Evolutionary conservation across 2,329 filamentous ascomycete genomes (phyloP).

Genomic region (Pseudogymnoascus sp.): DNA sequence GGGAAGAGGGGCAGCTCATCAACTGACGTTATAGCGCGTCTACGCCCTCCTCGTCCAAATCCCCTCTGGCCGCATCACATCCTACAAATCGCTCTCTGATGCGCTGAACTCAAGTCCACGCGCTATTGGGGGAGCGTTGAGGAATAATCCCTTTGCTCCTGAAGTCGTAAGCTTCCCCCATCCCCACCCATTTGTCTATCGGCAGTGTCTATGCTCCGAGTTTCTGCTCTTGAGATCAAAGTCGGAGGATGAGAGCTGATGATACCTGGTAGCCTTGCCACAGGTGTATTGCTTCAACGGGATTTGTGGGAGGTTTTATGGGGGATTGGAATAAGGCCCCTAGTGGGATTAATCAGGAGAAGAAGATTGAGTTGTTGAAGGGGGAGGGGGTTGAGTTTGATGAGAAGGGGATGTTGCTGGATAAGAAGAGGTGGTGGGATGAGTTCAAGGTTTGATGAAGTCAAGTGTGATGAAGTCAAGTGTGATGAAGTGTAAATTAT

Average conservation of each 20-base stretch:
- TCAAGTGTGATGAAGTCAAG: background rate
- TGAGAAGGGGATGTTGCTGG: conserved; percentile 34
- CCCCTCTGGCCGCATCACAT: conserved; percentile 49
- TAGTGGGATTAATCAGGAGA: conserved; percentile 39
- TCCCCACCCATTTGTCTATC: background rate
- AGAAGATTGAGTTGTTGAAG: conserved; percentile 37
- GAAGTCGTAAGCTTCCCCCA: conserved; percentile 37
- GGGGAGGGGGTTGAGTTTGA: conserved; percentile 41
- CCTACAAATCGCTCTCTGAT: conserved; percentile 49
- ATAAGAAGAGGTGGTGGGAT: conserved; percentile 35
- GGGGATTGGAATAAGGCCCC: conserved; percentile 43
- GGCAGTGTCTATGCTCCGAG: background rate
- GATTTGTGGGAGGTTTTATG: conserved; percentile 41
- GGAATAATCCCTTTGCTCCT: conserved; percentile 54
- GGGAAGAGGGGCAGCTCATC: background rate
- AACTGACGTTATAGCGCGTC: conserved; percentile 27
- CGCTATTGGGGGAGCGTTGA: conserved; percentile 54
- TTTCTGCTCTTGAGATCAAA: background rate
- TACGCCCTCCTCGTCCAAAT: conserved; percentile 54
- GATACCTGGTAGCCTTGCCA: background rate
- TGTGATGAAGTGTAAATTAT: background rate
- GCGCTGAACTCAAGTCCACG: conserved; percentile 52
- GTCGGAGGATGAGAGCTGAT: background rate
- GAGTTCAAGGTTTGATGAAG: conserved; percentile 27
- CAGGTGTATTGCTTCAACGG: conserved; percentile 13